Base-by-base conservation (phyloP, 805 yeast genomes). In the Saccharomycopsis sp. region DNA sequence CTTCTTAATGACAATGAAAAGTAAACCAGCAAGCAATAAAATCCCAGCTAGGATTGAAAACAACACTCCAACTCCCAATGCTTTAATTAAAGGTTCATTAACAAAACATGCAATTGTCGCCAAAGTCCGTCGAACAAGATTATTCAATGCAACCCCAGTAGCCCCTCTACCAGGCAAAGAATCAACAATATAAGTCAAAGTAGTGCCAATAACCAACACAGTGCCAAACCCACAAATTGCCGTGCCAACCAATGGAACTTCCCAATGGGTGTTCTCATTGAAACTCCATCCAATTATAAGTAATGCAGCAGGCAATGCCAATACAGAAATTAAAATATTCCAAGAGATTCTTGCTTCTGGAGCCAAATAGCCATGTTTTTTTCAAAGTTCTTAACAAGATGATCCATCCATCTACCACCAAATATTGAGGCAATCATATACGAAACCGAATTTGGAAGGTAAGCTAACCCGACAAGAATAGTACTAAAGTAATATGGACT, bases 161-260 rank as follows among this genome's bases (percentile, higher is more conserved):
- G 95, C 89, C 34, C 95, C 94, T 54, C 80, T 72, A 0, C 95
- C 94, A 0, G 96, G 95, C 37, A 87, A 67, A 1, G 87, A 77
- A 56, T 86, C 96, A 1, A 86, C 88, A 45, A 86, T 64, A 56
- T 85, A 87, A 0, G 95, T 85, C 2, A 81, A 75, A 0, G 87
- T 81, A 6, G 85, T 76, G 2, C 94, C 93, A 53, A 85, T 85
- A 3, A 84, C 76, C 62, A 85, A 75, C 93, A 86, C 82, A 27
- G 85, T 78, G 0, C 90, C 85, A 57, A 81, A 77, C 0, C 96
- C 96, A 59, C 81, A 85, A 4, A 85, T 47, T 1, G 89, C 85
- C 3, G 93, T 81, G 1, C 95, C 95, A 8, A 86, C 68, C 53
- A 86, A 66, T 0, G 95, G 95, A 3, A 79, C 70, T 1, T 81